phyloP scores from a whole-genome alignment of 140 eudicot species.

The Flaveria floridana region DNA sequence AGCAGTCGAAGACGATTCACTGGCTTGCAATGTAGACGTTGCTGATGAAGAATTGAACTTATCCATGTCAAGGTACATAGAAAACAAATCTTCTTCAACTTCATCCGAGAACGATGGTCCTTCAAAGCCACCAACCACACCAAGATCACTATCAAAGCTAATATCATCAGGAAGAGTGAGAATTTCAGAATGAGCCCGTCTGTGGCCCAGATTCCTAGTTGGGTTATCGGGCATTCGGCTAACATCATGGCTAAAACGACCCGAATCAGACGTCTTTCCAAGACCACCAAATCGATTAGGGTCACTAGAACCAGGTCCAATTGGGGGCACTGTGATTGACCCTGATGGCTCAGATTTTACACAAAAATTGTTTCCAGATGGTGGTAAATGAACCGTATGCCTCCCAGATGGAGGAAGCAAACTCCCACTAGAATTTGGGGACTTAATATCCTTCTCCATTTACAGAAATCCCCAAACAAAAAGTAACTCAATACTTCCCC shows the following conservation, averaged over 20 bases:
- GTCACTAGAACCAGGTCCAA: slow-evolving; percentile 39
- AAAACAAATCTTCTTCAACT: slow-evolving; percentile 65
- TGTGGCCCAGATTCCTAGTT: slow-evolving; percentile 54
- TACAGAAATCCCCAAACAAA: not conserved
- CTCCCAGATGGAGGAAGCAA: slow-evolving; percentile 53
- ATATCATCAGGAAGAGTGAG: slow-evolving; percentile 73
- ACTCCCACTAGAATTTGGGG: slow-evolving; percentile 40
- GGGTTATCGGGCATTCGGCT: slow-evolving; percentile 80
- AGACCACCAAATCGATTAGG: slow-evolving; percentile 36
- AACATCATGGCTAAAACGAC: slow-evolving; percentile 56
- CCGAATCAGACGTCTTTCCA: not conserved
- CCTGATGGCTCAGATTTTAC: not conserved
- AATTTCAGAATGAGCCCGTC: slow-evolving; percentile 80
- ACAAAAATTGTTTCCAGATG: slow-evolving; percentile 31
- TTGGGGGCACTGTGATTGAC: slow-evolving; percentile 30
- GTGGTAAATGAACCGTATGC: not conserved
- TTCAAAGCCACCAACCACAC: slow-evolving; percentile 64
- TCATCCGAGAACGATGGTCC: slow-evolving; percentile 74
- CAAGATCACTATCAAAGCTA: slow-evolving; percentile 80
- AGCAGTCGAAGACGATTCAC: slow-evolving; percentile 44
- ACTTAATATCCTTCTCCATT: slow-evolving; percentile 58
- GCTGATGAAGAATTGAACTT: slow-evolving; percentile 63
- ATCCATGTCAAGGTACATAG: slow-evolving; percentile 79
- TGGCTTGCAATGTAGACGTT: slow-evolving; percentile 44
- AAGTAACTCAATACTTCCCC: no score